Base-by-base conservation (phyloP, 2,329 filamentous ascomycete genomes). In the Ophiostoma pallidulum region DNA sequence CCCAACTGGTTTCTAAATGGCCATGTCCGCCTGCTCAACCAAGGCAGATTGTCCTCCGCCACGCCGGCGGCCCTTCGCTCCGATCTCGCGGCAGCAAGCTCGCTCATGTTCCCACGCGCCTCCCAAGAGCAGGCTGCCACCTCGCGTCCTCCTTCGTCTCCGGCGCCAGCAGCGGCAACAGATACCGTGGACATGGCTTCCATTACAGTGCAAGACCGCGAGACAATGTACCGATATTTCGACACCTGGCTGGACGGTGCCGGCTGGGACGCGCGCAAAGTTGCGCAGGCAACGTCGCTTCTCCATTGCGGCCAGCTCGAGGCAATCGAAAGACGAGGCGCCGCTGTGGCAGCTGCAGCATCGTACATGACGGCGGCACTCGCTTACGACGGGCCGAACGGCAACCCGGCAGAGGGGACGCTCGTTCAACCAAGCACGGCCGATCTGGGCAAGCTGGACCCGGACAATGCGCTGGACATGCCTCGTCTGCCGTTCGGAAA, bases 1-100 rank as follows among this genome's bases (percentile, higher is more conserved):
- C 78, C 81, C 1, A 62, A 68, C 48, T 73, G 69, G 62, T 85
- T 84, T 52, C 61, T 78, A 45, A 63, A 72, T 33, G 60, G 66
- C 18, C 74, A 74, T 47, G 69, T 84, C 24, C 59, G 60, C 40
- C 56, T 70, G 26, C 20, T 37, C 41, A n/a, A 18, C 22, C 19
- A 22, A 8, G 14, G 10, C 9, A 9, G 20, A 2, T 20, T 19
- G 4, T 8, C 13, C 3, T 28, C 28, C 19, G 8, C 44, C n/a
- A 61, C 68, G 66, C 52, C 46, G 45, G 46, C 47, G 53, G 38
- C 54, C 50, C 47, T 51, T 29, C 39, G 41, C 45, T 35, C 52
- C 47, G 54, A 51, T 51, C 54, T 57, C 16, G 52, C 51, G 29
- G 45, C 45, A 31, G 54, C 48, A 28, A 51, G 51, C 18, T 22